Base-by-base conservation (phyloP, 257 asterid species). In the Salvia rosmarinus region DNA sequence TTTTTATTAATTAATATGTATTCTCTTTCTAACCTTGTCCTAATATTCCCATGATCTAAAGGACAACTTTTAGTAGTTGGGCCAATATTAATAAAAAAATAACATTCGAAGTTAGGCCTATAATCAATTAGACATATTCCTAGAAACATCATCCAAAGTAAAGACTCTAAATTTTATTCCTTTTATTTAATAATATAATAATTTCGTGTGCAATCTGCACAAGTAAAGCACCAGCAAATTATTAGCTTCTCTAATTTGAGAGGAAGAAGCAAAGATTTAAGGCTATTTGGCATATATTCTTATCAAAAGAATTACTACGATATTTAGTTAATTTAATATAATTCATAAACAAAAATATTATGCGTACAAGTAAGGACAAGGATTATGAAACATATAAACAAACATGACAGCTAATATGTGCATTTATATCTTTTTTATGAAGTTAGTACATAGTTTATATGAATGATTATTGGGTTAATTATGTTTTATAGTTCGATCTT, bases 31-130 rank as follows among this genome's bases (percentile, higher is more conserved):
- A 46, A 39, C 58, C 72, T 0, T 64, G 73, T 67, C 72, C 62
- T 81, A 71, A 80, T 72, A 72, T 80, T 76, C 84, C 71, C 70
- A 64, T 56, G 59, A 63, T 68, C 58, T 54, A 67, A 49, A 35
- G 35, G 43, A 52, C 35, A 70, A 61, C 55, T 77, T 64, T 68
- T 69, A 23, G 49, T 52, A 34, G 32, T 30, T 25, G 20, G n/a
- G 21, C 21, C 30, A 47, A 57, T 51, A 75, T 35, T 70, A 21
- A 4, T 35, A 12, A 21, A 59, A 44, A 30, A 42, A 11, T 32
- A 46, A 67, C 35, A 21, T 52, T 63, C 35, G 17, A 55, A 56
- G 84, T 73, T 73, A 73, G 77, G 84, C 51, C 71, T 63, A 70
- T 30, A 9, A 62, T 37, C 8, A 6, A 37, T 37, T 37, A 37